These are phyloP conservation scores for Russula sp. DNA, from an alignment of 768 basidiomycete genomes.

Conservation along the genomic window DNA sequence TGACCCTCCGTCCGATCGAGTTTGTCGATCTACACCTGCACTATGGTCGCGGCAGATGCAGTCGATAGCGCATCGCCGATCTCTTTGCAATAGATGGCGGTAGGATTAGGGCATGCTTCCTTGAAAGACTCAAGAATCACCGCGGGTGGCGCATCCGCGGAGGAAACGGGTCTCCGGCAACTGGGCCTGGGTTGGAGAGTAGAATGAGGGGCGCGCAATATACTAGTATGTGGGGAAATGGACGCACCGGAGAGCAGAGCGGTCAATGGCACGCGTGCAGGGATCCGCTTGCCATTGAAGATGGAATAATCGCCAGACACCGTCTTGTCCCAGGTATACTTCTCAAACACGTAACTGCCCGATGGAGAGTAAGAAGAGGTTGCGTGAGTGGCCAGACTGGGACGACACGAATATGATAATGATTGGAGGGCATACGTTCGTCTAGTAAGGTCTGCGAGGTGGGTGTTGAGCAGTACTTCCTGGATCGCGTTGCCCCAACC, in stretches of 20 bases:
- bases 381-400: neutral
- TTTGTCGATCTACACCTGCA: constrained; percentile 38
- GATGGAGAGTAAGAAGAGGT: neutral
- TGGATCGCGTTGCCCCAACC: constrained; percentile 56
- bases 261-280: constrained; percentile 49
- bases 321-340: constrained; percentile 49
- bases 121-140: constrained; percentile 36
- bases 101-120: constrained; percentile 37
- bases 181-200: constrained; percentile 30
- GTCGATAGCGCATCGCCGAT: constrained; percentile 28
- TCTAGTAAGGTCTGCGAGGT: constrained; percentile 35
- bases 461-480: too few species aligned
- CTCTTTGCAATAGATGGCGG: constrained; percentile 30
- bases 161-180: constrained; percentile 39
- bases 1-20: constrained; percentile 34
- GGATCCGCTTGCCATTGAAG: constrained; percentile 46
- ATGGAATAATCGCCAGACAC: constrained; percentile 32
- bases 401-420: too few species aligned
- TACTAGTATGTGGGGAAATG: too few species aligned
- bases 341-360: constrained; percentile 45
- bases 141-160: constrained; percentile 32
- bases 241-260: constrained; percentile 45
- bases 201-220: neutral
- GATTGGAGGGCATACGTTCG: constrained; percentile 39
- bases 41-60: constrained; percentile 29